Base-by-base conservation (phyloP, 2,329 filamentous ascomycete genomes). In the Stagonosporopsis vannaccii region DNA sequence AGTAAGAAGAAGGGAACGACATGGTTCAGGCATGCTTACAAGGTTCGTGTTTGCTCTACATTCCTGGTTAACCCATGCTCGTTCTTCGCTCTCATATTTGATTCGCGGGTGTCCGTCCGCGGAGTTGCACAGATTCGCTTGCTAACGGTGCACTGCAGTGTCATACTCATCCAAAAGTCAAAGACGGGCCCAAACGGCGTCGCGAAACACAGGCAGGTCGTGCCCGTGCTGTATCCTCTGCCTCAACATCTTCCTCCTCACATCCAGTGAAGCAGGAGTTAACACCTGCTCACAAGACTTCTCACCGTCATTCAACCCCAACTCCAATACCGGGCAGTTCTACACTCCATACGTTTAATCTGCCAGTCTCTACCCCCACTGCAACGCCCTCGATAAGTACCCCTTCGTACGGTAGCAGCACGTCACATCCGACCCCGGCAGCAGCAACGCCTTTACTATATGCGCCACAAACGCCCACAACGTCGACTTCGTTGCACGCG, bases 1-100 rank as follows among this genome's bases (percentile, higher is more conserved):
- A 92, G 88, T 74, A 94, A 94, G 79, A 94, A 94, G 81, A 93
- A 94, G 79, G 90, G 90, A n/a, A 96, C 91, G 1, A 93, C 91
- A 3, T 96, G 91, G 90, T 96, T 94, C 76, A 83, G 91, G 63
- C 91, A 96, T 76, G 90, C 91, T 42, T 95, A 95, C 80, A 95
- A 94, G 84, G 89, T 90, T 76, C 74, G 79, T 74, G 12, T 42
- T 45, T 25, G 32, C 41, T 22, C 23, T 48, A 22, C 55, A 61
- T 60, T 65, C 56, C 42, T 48, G 22, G n/a, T 12, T 17, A 50
- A 50, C 46, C 25, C 41, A 51, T 51, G 32, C 46, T 58, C 47
- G 20, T 48, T 53, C 50, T 56, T 30, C 23, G 26, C 37, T 26
- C 6, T 25, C 53, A 20, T 17, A 12, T 42, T 35, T 48, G n/a